Evolutionary conservation across 768 basidiomycete species (phyloP).

Genomic region (Peribolospora kevripleyi): DNA sequence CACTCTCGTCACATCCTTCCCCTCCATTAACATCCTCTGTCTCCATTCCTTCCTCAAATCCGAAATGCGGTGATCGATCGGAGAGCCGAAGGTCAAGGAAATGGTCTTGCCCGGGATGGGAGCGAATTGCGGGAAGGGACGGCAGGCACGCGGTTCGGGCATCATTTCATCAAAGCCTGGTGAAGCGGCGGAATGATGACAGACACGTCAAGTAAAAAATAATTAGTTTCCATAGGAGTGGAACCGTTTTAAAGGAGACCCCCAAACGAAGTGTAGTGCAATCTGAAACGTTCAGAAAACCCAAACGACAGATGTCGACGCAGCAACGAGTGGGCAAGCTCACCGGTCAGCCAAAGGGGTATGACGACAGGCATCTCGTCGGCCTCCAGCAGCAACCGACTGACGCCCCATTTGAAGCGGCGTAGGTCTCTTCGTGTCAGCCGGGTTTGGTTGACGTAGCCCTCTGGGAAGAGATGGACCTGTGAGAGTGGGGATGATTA

Average conservation of each 20-base stretch:
- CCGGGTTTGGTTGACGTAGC: constrained; percentile 48
- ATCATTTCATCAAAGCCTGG: constrained; percentile 65
- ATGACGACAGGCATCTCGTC: constrained; percentile 48
- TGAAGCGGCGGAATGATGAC: background rate
- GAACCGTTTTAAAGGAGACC: background rate
- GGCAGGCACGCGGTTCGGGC: constrained; percentile 56
- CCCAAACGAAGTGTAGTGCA: background rate
- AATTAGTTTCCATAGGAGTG: background rate
- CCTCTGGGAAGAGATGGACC: constrained; percentile 80
- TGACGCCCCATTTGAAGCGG: constrained; percentile 85
- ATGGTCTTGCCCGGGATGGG: constrained; percentile 37
- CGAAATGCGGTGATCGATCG: constrained; percentile 25
- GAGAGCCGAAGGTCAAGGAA: constrained; percentile 56
- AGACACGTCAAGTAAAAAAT: background rate
- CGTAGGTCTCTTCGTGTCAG: constrained; percentile 24
- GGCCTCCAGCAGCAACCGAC: constrained; percentile 54
- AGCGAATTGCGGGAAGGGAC: constrained; percentile 44
- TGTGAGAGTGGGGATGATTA: constrained; percentile 15
- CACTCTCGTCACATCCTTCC: no score
- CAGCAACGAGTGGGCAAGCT: constrained; percentile 3
- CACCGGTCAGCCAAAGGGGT: constrained; percentile 80
- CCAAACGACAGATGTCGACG: background rate
- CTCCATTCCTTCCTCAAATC: no score
- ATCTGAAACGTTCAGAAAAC: background rate
- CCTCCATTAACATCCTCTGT: no score